phyloP scores from a whole-genome alignment of 2,329 filamentous ascomycete genomes.

The Exophiala oligosperma region DNA sequence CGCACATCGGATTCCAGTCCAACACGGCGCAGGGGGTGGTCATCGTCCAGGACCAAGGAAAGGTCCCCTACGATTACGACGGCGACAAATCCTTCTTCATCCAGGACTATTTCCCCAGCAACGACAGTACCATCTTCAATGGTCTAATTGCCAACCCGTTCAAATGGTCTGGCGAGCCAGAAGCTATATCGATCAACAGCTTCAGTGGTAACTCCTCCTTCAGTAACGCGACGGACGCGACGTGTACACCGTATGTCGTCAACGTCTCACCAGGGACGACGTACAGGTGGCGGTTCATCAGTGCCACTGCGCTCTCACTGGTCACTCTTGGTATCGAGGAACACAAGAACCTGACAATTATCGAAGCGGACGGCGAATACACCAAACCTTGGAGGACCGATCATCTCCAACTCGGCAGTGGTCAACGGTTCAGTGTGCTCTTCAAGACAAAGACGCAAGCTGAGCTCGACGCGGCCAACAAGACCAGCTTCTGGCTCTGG shows the following conservation, averaged over 20 bases:
- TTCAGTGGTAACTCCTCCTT: constrained; percentile 47
- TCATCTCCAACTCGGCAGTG: constrained; percentile 57
- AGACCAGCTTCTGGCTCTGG: constrained; percentile 51
- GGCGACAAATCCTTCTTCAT: constrained; percentile 59
- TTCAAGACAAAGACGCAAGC: constrained; percentile 50
- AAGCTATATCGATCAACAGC: constrained; percentile 60
- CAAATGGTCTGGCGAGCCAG: constrained; percentile 59
- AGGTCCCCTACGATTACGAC: constrained; percentile 60
- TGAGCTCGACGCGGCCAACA: constrained; percentile 35
- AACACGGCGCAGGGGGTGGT: constrained; percentile 58
- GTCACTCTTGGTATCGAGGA: constrained; percentile 57
- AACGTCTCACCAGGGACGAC: constrained; percentile 60
- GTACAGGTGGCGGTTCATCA: constrained; percentile 63
- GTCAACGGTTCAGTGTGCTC: constrained; percentile 62
- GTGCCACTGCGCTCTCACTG: constrained; percentile 56
- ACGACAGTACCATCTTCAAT: constrained; percentile 52
- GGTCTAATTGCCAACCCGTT: constrained; percentile 55
- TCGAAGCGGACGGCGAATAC: constrained; percentile 58
- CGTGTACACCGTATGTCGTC: constrained; percentile 53
- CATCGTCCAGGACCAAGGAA: constrained; percentile 53
- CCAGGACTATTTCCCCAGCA: constrained; percentile 58
- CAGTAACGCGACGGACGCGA: constrained; percentile 34
- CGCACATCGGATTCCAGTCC: constrained; percentile 64
- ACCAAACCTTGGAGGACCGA: constrained; percentile 36
- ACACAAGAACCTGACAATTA: constrained; percentile 58